Evolutionary conservation across 305 asterid species (phyloP).

Genomic region (Fraxinus velutina): DNA sequence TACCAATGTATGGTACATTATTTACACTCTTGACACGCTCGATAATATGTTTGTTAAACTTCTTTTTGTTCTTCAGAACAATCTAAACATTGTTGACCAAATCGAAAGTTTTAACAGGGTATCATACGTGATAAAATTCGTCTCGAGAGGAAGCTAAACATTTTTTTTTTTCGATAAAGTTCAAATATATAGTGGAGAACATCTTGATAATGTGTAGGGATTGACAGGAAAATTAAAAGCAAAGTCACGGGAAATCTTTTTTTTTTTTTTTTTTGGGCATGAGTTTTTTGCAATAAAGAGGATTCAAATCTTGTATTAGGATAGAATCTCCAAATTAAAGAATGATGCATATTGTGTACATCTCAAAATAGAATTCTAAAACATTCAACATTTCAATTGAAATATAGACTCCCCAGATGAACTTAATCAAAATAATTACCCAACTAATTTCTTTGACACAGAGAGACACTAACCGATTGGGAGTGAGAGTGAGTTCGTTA

Average conservation of each 20-base stretch:
- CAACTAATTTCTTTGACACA: background rate
- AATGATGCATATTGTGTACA: conserved; percentile 5
- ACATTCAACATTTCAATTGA: background rate
- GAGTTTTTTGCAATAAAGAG: too few relatives aligned
- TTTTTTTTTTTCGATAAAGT: too few relatives aligned
- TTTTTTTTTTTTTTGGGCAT: too few relatives aligned
- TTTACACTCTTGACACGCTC: background rate
- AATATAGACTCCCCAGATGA: background rate
- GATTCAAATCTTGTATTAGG: too few relatives aligned
- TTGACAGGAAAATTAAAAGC: too few relatives aligned
- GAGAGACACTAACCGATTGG: background rate
- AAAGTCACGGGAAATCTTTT: too few relatives aligned
- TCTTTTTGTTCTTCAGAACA: background rate
- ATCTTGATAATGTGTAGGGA: too few relatives aligned
- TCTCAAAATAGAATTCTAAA: background rate
- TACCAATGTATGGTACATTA: background rate
- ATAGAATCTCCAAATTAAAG: conserved; percentile 27
- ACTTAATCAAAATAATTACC: background rate
- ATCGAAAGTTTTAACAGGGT: background rate
- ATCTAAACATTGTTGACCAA: background rate
- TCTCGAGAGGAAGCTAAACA: too few relatives aligned
- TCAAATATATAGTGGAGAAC: too few relatives aligned
- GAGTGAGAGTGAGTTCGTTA: background rate
- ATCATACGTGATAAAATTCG: background rate
- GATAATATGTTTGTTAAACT: background rate